Evolutionary conservation across 2,329 filamentous ascomycete species (phyloP).

Genomic region (Microcera coccophila): DNA sequence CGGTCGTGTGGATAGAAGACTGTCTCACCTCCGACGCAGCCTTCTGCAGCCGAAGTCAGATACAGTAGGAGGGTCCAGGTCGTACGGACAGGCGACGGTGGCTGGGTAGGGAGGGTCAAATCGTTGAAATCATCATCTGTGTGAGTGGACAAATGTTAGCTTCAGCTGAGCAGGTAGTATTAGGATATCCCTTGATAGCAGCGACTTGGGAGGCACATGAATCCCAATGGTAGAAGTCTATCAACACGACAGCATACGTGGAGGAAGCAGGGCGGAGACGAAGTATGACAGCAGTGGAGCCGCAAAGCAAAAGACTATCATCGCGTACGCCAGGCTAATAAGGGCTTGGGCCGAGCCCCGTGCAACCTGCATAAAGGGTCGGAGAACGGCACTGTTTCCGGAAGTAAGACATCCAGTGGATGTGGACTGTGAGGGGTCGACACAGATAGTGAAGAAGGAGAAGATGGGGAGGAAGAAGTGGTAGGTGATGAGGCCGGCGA

Average conservation of each 20-base stretch:
- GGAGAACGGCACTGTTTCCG: too few species aligned
- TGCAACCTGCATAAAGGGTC: too few species aligned
- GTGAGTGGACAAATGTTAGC: constrained; percentile 8
- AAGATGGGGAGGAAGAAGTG: neutral
- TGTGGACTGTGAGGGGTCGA: neutral
- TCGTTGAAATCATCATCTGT: constrained; percentile 84
- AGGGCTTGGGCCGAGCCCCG: too few species aligned
- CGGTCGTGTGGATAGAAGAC: constrained; percentile 79
- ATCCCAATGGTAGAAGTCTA: neutral
- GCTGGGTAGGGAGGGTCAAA: constrained; percentile 49
- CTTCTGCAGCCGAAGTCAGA: constrained; percentile 69
- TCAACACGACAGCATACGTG: too few species aligned
- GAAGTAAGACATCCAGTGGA: neutral
- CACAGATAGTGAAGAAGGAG: neutral
- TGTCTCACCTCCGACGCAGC: constrained; percentile 81
- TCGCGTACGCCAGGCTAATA: too few species aligned
- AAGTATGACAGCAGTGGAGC: too few species aligned
- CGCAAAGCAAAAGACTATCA: too few species aligned
- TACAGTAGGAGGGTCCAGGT: constrained; percentile 93
- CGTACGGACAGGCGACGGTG: constrained; percentile 46
- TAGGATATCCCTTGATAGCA: too few species aligned
- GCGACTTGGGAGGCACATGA: neutral
- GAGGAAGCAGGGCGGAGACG: too few species aligned
- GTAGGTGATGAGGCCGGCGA: neutral
- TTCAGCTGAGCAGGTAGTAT: neutral